A percentile compares a stretch with the other conserved stretches of the same genome.
Conservation (phyloP, 164 flowering plant species). For the Warburgia ugandensis region DNA sequence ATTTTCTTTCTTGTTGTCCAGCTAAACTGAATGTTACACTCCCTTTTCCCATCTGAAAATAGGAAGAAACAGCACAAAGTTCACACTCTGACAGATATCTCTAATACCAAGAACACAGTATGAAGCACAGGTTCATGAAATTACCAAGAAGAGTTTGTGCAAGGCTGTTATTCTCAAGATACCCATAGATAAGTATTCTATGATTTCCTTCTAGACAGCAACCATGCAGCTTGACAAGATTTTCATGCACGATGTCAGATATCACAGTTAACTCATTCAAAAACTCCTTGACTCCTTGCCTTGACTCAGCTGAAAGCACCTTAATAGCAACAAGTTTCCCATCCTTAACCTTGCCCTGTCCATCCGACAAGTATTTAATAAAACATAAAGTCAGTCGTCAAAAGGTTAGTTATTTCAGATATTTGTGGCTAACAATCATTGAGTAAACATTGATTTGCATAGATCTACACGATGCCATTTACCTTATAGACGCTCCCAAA, state of each 20-base stretch:
- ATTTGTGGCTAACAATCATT: neutral
- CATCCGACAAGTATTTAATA: slow-evolving; percentile 10
- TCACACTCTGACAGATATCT: neutral
- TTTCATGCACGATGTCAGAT: slow-evolving; percentile 64
- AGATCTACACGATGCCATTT: slow-evolving; percentile 4
- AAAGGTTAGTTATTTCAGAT: neutral
- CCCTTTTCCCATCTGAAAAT: slow-evolving; percentile 45
- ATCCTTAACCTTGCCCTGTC: slow-evolving; percentile 71
- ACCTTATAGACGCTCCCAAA: slow-evolving; percentile 92
- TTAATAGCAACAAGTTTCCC: slow-evolving; percentile 73
- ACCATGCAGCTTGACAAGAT: slow-evolving; percentile 81
- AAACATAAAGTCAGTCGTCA: neutral
- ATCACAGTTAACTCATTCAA: slow-evolving; percentile 75
- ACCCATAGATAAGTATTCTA: slow-evolving; percentile 83
- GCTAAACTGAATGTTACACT: slow-evolving; percentile 46
- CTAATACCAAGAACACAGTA: slow-evolving; percentile 1
- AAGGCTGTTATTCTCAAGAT: slow-evolving; percentile 85
- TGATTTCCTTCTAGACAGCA: slow-evolving; percentile 78
- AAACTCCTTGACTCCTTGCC: slow-evolving; percentile 75
- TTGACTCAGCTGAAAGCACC: slow-evolving; percentile 83
- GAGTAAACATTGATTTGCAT: neutral
- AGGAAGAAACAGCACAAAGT: neutral
- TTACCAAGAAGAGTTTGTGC: slow-evolving; percentile 79
- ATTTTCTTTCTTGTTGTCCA: slow-evolving; percentile 63
- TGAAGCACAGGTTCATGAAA: neutral